Conservation (phyloP, 768 basidiomycete species). For the Saitozyma sp. region DNA sequence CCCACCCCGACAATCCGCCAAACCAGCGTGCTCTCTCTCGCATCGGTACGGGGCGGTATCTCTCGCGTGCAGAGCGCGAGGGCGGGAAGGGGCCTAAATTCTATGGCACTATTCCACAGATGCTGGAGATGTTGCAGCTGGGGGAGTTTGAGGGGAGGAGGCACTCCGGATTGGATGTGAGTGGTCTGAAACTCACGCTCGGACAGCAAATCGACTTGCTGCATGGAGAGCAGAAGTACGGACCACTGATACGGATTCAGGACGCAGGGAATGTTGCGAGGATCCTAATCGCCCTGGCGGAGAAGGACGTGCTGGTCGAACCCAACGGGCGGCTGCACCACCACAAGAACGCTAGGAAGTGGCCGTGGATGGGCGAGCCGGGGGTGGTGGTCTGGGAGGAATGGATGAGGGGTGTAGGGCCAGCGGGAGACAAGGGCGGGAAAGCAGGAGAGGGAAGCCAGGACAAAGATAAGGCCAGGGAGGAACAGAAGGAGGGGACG, state of each 20-base stretch:
- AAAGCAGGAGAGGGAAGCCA: not conserved
- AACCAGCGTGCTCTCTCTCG: constrained; percentile 16
- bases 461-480: not conserved
- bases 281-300: constrained; percentile 74
- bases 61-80: constrained; percentile 17
- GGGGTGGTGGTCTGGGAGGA: constrained; percentile 45
- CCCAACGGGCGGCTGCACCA: constrained; percentile 59
- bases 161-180: constrained; percentile 87
- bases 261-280: constrained; percentile 87
- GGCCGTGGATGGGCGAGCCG: constrained; percentile 47
- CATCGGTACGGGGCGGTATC: constrained; percentile 23
- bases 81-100: constrained; percentile 27
- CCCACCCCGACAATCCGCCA: constrained; percentile 18
- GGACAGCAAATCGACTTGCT: not conserved
- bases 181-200: constrained; percentile 48
- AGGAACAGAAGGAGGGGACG: not conserved
- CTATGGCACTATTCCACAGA: constrained; percentile 65
- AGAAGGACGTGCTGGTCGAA: constrained; percentile 65
- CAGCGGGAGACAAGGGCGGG: not conserved
- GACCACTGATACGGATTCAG: constrained; percentile 53
- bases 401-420: constrained; percentile 19
- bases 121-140: constrained; percentile 71
- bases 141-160: constrained; percentile 75
- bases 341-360: constrained; percentile 22
- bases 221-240: not conserved